Base-by-base conservation (phyloP, 192 early-diverging fungal genomes). In the Allomyces arbusculus region DNA sequence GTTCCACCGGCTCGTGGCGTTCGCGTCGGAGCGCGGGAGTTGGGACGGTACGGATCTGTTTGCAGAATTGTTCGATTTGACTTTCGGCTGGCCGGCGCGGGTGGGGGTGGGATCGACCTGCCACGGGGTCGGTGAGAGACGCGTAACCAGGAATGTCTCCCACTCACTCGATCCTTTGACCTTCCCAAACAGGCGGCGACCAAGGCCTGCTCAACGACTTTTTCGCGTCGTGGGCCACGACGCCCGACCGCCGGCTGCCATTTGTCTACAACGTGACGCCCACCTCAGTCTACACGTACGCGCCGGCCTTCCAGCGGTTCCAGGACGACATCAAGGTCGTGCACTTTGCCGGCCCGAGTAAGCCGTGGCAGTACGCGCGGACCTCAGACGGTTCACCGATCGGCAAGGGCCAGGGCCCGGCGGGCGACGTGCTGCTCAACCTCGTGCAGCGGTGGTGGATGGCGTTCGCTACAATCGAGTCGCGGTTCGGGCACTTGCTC, bases 231-330 rank as follows among this genome's bases (percentile, higher is more conserved):
- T 76, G 84, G 1, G 75, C 71, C 9, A 70, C 76, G 23, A 61
- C 73, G 63, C 69, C 86, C 66, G 73, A 79, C 64, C 72, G 82
- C 65, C 78, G 92, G 24, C 67, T 97, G 50, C 91, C 95, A 0
- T 97, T 97, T 66, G 82, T 82, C 24, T 94, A 86, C 79, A 97
- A 97, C 72, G 86, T 89, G 24, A 91, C 89, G 0, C 89, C 89
- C 10, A 79, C 88, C 0, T 77, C 85, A 0, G 83, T 84, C 20
- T 91, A 91, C 74, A 85, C 86, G 73, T 90, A 88, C 72, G 73
- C 75, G 62, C 94, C 94, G 3, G 94, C 94, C 0, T 80, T 86
- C 69, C 77, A 81, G 62, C 79, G 86, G n/a, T 92, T 87, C 74
- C 71, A 79, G 19, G 68, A 79, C 63, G 76, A 82, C 25, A 82